Base-by-base conservation (phyloP, 305 asterid species). In the Stenogyne calaminthoides region DNA sequence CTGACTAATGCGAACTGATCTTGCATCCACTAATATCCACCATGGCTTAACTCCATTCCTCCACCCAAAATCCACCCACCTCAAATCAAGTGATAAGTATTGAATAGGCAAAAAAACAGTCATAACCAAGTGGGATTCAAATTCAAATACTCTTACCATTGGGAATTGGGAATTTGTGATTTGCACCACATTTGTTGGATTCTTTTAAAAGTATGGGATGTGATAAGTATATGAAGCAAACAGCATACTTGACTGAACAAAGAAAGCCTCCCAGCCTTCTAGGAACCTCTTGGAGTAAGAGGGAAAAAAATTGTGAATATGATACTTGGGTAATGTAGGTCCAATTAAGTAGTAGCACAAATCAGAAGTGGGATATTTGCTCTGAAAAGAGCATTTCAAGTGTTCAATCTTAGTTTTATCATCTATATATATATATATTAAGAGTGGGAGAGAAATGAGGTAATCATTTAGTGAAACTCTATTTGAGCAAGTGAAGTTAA, bases 311-410 rank as follows among this genome's bases (percentile, higher is more conserved):
- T 12, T 19, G 64, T 27, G 58, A 61, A 64, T 25, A 37, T 36
- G 54, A 60, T 51, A 9, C 37, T 61, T 52, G 72, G 75, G 49
- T 36, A 70, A 74, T n/a, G n/a, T n/a, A n/a, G 72, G 61, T 69
- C 15, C 65, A 16, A 70, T 27, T 19, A 66, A 61, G 14, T 25
- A 39, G 58, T 64, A 64, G 58, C 69, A 49, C 47, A 64, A 40
- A 34, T 22, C 37, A 58, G 37, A 58, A 47, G 57, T 69, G 7
- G 56, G 65, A 69, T 29, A 7, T 67, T 60, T 62, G 39, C 54
- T 73, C 34, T 37, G 64, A 59, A 37, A 75, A 61, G 55, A 51
- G 71, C 61, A 61, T 56, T 75, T 69, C 39, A 52, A 42, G 49
- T 42, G 46, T 9, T 2, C 14, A 12, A 40, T 22, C 25, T 22